Evolutionary conservation across 1,139 yeast genomes (phyloP), one percentile per base, ranked within the genome.

Genomic region (Scheffersomyces titani): DNA sequence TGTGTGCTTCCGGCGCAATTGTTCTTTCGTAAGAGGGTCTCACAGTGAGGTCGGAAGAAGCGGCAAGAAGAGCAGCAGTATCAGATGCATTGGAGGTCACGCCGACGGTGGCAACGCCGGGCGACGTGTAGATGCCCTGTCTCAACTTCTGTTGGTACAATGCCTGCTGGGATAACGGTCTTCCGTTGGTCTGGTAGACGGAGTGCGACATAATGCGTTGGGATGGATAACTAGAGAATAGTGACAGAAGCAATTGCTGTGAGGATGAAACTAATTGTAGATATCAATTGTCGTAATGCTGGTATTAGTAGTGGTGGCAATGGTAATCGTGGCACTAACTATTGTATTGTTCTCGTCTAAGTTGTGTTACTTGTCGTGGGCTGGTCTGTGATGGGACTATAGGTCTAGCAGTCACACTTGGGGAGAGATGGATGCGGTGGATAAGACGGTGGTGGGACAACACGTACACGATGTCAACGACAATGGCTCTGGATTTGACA

Each of bases 21-120:
- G 82, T 75, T 61, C 93, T 76, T 69, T 84, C 87, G 70, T 88
- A 89, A 19, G 78, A 66, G 16, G 92, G 86, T 60, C 82, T 83
- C 52, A 88, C 85, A 1, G 87, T 78, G 56, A 87, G 77, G 70
- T 86, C 90, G 13, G 89, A 75, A 6, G 87, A 82, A 5, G 90
- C 85, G 2, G 96, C 96, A 61, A 87, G 76, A 55, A 87, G 76
- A 0, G 94, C 94, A 51, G 96, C 96, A 3, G 90, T 84, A 68
- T 88, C 92, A 13, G 91, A 84, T 44, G 92, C 92, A 54, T 78
- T 77, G 57, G 84, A 78, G 64, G 82, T 82, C 56, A 90, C 94
- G 16, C 98, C 97, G 3, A 90, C 82, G 18, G 83, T 74, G 5
- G 87, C 85, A 54, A 78, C 80, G 13, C 90, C 87, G 2, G 97